phyloP scores from a whole-genome alignment of 23 red algal genomes.

The Cyanidioschyzon merolae region DNA sequence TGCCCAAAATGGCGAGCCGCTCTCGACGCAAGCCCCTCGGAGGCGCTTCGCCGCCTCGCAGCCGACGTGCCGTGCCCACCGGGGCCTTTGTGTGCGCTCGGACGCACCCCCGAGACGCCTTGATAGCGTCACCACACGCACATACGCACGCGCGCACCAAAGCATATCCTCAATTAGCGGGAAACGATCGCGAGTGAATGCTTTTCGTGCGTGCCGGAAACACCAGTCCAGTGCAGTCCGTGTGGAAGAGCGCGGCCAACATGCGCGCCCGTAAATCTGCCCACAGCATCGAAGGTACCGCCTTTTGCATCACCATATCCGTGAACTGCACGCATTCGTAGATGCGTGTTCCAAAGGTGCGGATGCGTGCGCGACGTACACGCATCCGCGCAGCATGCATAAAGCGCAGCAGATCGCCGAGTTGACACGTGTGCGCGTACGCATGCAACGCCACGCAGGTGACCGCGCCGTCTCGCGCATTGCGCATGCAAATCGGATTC shows the following conservation, averaged over 20 bases:
- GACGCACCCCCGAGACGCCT: too few species aligned
- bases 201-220: not conserved
- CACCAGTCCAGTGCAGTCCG: not conserved
- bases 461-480: not conserved
- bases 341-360: not conserved
- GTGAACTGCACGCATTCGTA: not conserved
- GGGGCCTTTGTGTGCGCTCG: not conserved
- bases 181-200: too few species aligned
- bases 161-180: too few species aligned
- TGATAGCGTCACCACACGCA: too few species aligned
- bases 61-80: not conserved
- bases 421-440: not conserved
- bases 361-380: not conserved
- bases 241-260: not conserved
- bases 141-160: too few species aligned
- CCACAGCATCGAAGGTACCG: not conserved
- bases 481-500: slow-evolving; percentile 7
- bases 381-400: not conserved
- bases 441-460: not conserved
- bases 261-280: not conserved
- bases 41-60: not conserved
- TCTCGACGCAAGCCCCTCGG: not conserved
- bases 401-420: not conserved
- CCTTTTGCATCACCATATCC: slow-evolving; percentile 6
- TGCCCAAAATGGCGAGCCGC: not conserved